Evolutionary conservation across 768 basidiomycete genomes (phyloP).

Genomic region (Goffeauzyma gilvescens): DNA sequence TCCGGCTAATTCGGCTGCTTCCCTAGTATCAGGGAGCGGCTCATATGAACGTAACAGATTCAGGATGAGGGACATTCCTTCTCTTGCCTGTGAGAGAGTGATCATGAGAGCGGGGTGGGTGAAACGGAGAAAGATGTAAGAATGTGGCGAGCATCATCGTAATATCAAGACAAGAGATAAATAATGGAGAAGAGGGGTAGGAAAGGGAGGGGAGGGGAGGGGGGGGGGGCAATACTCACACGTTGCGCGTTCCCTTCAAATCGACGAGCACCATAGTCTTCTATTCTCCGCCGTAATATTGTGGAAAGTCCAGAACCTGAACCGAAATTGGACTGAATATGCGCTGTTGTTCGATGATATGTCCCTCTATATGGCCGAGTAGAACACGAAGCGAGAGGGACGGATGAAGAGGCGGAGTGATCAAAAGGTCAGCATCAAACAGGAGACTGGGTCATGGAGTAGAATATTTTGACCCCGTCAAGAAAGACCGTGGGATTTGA

Average conservation of each 20-base stretch:
- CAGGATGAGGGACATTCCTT: constrained; percentile 64
- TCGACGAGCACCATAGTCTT: constrained; percentile 60
- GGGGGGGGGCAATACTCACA: constrained; percentile 35
- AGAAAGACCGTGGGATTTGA: background rate
- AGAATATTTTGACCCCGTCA: background rate
- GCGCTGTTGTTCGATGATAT: constrained; percentile 64
- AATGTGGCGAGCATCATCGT: background rate
- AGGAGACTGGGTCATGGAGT: background rate
- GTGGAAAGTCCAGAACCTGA: constrained; percentile 57
- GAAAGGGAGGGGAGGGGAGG: constrained; percentile 2
- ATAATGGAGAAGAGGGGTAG: constrained; percentile 5
- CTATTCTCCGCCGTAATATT: constrained; percentile 40
- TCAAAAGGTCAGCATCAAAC: too few relatives aligned
- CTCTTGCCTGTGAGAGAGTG: constrained; percentile 16
- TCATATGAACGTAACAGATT: constrained; percentile 61
- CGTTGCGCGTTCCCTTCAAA: constrained; percentile 77
- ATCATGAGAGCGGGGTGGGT: constrained; percentile 48
- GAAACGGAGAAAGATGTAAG: constrained; percentile 9
- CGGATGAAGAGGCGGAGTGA: constrained; percentile 5
- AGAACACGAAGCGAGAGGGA: background rate
- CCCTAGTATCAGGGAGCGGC: constrained; percentile 34
- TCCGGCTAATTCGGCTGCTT: too few relatives aligned
- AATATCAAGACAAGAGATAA: background rate
- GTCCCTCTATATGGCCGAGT: constrained; percentile 42
- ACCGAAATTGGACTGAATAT: constrained; percentile 71